Base-by-base conservation (phyloP, 257 asterid species). In the Capsicum baccatum region DNA sequence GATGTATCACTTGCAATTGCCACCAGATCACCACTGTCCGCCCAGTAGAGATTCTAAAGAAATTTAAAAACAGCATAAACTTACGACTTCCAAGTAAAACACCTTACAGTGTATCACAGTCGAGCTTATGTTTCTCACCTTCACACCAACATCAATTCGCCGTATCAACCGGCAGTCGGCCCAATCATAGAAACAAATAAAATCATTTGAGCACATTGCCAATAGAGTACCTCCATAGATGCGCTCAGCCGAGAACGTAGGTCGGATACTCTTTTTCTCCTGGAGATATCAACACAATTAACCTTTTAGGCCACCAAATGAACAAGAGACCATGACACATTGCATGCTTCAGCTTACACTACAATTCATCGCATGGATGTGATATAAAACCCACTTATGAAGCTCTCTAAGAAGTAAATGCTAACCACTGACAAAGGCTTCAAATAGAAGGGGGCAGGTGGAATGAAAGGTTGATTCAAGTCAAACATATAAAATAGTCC, bases 221-320 rank as follows among this genome's bases (percentile, higher is more conserved):
- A 96, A 84, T 84, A 96, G 87, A 88, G 83, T 89, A 78, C 99
- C 99, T 39, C 99, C 98, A 85, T 87, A 92, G 67, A 96, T 90
- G 86, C 86, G 98, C 89, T 96, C 99, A 39, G 95, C 99, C 54
- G 99, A 94, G 89, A 96, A 96, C 19, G 98, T 89, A 35, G 98
- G 99, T 7, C 98, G 98, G 86, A 96, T 93, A 87, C 96, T 96
- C 92, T 94, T 96, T 94, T 92, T 96, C 90, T 94, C 99, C 99
- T 96, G 94, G 79, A 92, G 85, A 87, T 80, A 87, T 68, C 55
- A 70, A 19, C 85, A 87, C 68, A 79, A 74, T 59, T 83, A 50
- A 78, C 73, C 64, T 76, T 76, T 76, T 26, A 76, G 82, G 64
- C 64, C 82, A 78, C 26, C 82, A 78, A 48, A 78, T 14, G 10